phyloP scores from a whole-genome alignment of 345 rosid genomes.

The Hypericum perforatum region DNA sequence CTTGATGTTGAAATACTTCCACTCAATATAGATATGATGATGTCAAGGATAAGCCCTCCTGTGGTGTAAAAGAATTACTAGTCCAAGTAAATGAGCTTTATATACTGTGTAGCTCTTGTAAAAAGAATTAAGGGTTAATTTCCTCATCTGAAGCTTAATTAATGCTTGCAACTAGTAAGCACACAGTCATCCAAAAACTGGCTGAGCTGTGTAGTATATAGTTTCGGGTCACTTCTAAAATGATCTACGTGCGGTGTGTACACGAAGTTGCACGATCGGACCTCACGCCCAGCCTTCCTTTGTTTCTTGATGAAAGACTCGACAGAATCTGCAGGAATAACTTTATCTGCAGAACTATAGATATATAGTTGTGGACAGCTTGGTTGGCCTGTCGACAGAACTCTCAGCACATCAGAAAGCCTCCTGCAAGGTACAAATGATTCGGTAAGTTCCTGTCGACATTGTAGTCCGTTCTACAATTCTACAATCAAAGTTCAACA shows the following conservation, averaged over 20 bases:
- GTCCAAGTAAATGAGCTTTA: too few species aligned
- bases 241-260: constrained; percentile 97
- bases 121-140: too few species aligned
- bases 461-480: neutral
- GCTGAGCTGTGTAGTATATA: constrained; percentile 61
- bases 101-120: too few species aligned
- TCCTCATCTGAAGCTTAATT: too few species aligned
- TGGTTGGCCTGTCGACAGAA: constrained; percentile 71
- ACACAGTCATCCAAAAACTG: constrained; percentile 70
- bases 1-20: too few species aligned
- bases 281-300: constrained; percentile 65
- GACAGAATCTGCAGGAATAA: constrained; percentile 69
- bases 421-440: constrained; percentile 42
- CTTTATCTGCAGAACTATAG: constrained; percentile 92
- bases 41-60: too few species aligned
- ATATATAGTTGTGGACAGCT: constrained; percentile 89
- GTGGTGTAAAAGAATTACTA: too few species aligned
- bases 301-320: constrained; percentile 84
- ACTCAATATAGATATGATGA: too few species aligned
- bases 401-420: constrained; percentile 50
- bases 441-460: neutral
- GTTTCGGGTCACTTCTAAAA: constrained; percentile 82
- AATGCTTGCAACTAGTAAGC: constrained; percentile 36
- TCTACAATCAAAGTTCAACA: too few species aligned
- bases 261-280: constrained; percentile 83